phyloP scores from a whole-genome alignment of 1,284 basidiomycete genomes.

The Coniferiporia sulphurascens region DNA sequence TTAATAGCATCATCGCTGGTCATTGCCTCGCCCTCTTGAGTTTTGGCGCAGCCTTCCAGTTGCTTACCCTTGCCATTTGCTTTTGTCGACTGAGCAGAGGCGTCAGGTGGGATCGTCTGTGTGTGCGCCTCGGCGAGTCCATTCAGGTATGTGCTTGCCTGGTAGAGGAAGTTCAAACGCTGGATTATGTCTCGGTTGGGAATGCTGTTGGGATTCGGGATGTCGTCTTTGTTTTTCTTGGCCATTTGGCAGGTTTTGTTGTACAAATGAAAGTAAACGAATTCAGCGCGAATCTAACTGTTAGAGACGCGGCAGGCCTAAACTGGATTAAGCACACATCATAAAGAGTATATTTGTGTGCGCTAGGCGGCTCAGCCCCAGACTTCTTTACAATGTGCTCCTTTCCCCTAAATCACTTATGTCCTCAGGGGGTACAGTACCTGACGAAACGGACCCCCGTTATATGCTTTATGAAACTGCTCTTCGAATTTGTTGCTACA shows the following conservation, averaged over 20 bases:
- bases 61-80: not conserved
- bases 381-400: too few relatives aligned
- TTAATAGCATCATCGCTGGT: slow-evolving; percentile 3
- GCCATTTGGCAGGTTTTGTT: not conserved
- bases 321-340: too few relatives aligned
- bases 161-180: slow-evolving; percentile 78
- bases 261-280: not conserved
- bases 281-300: not conserved
- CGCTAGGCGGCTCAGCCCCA: too few relatives aligned
- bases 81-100: not conserved
- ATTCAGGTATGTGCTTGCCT: slow-evolving; percentile 66
- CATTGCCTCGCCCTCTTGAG: slow-evolving; percentile 1
- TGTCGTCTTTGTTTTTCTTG: slow-evolving; percentile 39
- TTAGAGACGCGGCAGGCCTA: too few relatives aligned
- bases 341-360: too few relatives aligned
- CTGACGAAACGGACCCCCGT: too few relatives aligned
- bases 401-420: too few relatives aligned
- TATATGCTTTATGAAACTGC: too few relatives aligned
- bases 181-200: slow-evolving; percentile 72
- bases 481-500: too few relatives aligned
- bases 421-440: too few relatives aligned
- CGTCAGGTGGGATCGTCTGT: not conserved
- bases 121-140: slow-evolving; percentile 29
- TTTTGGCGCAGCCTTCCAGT: not conserved
- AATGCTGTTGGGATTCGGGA: slow-evolving; percentile 50